Base-by-base conservation (phyloP, 78 protist genomes). In the Dictyostelium intermedium region DNA sequence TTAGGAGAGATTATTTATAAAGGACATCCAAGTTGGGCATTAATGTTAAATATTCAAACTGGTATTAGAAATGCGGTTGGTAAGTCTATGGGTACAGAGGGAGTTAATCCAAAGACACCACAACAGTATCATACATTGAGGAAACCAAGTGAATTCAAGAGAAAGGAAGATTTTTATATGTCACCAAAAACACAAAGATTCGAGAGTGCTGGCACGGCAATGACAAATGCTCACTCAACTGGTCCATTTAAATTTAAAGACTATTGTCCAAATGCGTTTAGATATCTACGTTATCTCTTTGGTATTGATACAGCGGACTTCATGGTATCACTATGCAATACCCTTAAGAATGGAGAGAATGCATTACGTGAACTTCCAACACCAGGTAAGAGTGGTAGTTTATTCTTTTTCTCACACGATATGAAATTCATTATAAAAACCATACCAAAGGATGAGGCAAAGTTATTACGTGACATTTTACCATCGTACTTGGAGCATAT, bases 371-470 rank as follows among this genome's bases (percentile, higher is more conserved):
- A 91, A 37, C 81, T 98, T n/a, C 84, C 97, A 30, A 97, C 98
- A 25, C 98, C 99, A 5, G 99, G 99, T 2, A 98, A 98, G 66
- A 63, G 92, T 27, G 97, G 98, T 8, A 50, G 97, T 18, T 89
- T 95, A n/a, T 98, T 98, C 80, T 98, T 85, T 91, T 92, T 97
- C 43, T 93, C 97, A 3, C 95, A 87, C 35, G 98, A 97, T 78
- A 95, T 92, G 85, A 61, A 39, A 45, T 98, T 87, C 69, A 97
- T 98, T 9, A 32, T 98, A 30, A 98, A 98, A 83, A 98, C 99
- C 10, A 96, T 98, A 81, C 98, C 98, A 37, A 91, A 91, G 74
- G 91, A 89, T 60, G 99, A 98, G 39, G 72, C 97, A 7, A 70
- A 91, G 39, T 92, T 98, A 39, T 53, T 98, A 27, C 82, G 98